Evolutionary conservation across 1,284 basidiomycete species (phyloP), one percentile per base, ranked within the genome.

Genomic region (Tranzscheliella williamsii): DNA sequence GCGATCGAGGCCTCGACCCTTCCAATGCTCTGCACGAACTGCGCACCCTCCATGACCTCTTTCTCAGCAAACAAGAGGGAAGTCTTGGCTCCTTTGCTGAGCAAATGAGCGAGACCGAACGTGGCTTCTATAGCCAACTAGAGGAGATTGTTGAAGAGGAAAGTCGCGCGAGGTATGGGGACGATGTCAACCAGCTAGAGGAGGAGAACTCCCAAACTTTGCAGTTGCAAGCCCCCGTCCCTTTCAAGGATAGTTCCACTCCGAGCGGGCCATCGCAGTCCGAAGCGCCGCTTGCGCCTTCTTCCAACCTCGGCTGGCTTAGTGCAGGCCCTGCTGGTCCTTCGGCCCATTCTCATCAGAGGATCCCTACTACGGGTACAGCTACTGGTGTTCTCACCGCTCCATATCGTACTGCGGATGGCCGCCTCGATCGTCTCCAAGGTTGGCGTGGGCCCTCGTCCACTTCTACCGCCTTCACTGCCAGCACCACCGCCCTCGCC

Each of bases 111-210:
- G 55, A 56, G 3, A 56, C 60, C 21, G 67, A 70, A 23, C 47
- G 51, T 27, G 51, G 51, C 27, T 71, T 71, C 36, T 71, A 71
- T 27, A 48, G 50, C 5, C 62, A 68, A 47, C 54, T 71, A 31
- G 67, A 71, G 21, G 62, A 65, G 46, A 68, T 72, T 31, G 71
- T 72, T 23, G 49, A 50, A 21, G 69, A 69, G 29, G 58, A 63
- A 40, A 58, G 47, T 24, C 38, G 43, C 21, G 63, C 54, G 18
- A 48, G 66, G 4, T 65, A 65, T 23, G 66, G 66, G 17, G 61
- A 62, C 32, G 15, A 21, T 20, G 17, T 33, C 16, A 8, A 16
- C 17, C 32, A 17, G 32, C 13, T 20, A 8, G 11, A 29, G n/a
- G 27, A 29, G 11, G 27, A 29, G 18, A 34, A 17, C 32, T 34